Percentiles rank a stretch among this genome's conserved stretches.
Conservation (phyloP, 805 yeast species). For the Ogataea nonfermentans region DNA sequence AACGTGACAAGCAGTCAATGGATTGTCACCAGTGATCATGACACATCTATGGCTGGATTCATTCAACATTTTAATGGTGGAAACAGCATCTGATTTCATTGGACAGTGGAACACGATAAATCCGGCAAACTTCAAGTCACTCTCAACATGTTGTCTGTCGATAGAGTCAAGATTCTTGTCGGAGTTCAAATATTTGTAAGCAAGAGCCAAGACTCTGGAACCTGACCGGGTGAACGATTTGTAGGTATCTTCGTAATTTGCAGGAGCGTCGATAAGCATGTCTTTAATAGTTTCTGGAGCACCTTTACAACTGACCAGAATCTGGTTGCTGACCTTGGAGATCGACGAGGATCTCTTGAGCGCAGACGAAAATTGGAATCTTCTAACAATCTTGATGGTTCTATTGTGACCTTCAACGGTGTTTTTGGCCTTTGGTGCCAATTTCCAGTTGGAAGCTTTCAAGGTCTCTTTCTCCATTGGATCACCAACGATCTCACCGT, state of each 20-base stretch:
- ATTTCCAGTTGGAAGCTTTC: slow-evolving; percentile 81
- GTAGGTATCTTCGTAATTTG: slow-evolving; percentile 76
- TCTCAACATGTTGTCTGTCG: slow-evolving; percentile 75
- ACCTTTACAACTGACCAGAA: slow-evolving; percentile 88
- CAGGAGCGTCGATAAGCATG: slow-evolving; percentile 72
- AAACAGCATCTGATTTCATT: slow-evolving; percentile 88
- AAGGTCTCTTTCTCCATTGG: slow-evolving; percentile 98
- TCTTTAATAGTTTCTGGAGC: slow-evolving; percentile 93
- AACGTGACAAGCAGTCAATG: slow-evolving; percentile 96
- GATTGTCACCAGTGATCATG: slow-evolving; percentile 99
- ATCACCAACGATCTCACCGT: slow-evolving; percentile 97
- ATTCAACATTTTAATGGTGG: slow-evolving; percentile 85
- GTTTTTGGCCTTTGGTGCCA: slow-evolving; percentile 65
- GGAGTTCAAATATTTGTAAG: slow-evolving; percentile 63
- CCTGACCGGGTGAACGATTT: slow-evolving; percentile 93
- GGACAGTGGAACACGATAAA: slow-evolving; percentile 98
- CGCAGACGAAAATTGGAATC: slow-evolving; percentile 96
- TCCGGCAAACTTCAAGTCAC: slow-evolving; percentile 76
- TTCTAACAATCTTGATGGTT: slow-evolving; percentile 69
- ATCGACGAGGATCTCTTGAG: slow-evolving; percentile 92
- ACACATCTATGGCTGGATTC: slow-evolving; percentile 93
- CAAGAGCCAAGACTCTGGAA: slow-evolving; percentile 94
- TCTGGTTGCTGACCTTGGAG: slow-evolving; percentile 50
- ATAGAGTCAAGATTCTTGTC: slow-evolving; percentile 54
- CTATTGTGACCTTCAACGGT: slow-evolving; percentile 48